phyloP scores from a whole-genome alignment of 495 filamentous ascomycete genomes.

The Tetracladium marchalianum region DNA sequence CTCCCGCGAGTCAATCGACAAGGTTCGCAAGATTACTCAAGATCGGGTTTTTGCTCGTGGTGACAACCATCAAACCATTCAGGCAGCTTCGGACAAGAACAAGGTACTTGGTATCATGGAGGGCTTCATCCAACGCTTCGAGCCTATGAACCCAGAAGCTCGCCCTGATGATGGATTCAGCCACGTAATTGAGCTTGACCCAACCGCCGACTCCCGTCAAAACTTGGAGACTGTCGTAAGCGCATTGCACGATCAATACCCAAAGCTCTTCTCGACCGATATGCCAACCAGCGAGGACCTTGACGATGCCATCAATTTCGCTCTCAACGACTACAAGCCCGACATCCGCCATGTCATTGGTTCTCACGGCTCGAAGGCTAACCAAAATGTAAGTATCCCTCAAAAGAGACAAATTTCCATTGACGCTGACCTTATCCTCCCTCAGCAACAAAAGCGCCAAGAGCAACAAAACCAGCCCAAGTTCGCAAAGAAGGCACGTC shows the following conservation, averaged over 20 bases:
- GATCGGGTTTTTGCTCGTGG: conserved; percentile 74
- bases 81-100: conserved; percentile 52
- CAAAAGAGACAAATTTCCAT: conserved; percentile 17
- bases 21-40: conserved; percentile 65
- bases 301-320: conserved; percentile 67
- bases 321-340: conserved; percentile 71
- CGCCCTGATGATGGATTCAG: conserved; percentile 72
- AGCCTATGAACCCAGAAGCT: conserved; percentile 52
- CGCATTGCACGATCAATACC: conserved; percentile 60
- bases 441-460: conserved; percentile 6
- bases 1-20: conserved; percentile 48
- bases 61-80: conserved; percentile 97
- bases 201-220: conserved; percentile 59
- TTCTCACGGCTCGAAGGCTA: conserved; percentile 26
- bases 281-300: conserved; percentile 66
- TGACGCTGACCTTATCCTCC: too few relatives aligned
- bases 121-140: conserved; percentile 79
- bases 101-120: conserved; percentile 91
- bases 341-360: conserved; percentile 63
- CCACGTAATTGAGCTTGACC: conserved; percentile 74
- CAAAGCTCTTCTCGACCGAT: conserved; percentile 52
- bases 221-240: conserved; percentile 78
- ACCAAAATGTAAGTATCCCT: conserved; percentile 29
- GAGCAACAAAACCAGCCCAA: conserved; percentile 20
- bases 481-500: conserved; percentile 12